These are phyloP conservation scores for Eucalyptus tenuipes DNA, from an alignment of 345 rosid species.

Conservation along the genomic window DNA sequence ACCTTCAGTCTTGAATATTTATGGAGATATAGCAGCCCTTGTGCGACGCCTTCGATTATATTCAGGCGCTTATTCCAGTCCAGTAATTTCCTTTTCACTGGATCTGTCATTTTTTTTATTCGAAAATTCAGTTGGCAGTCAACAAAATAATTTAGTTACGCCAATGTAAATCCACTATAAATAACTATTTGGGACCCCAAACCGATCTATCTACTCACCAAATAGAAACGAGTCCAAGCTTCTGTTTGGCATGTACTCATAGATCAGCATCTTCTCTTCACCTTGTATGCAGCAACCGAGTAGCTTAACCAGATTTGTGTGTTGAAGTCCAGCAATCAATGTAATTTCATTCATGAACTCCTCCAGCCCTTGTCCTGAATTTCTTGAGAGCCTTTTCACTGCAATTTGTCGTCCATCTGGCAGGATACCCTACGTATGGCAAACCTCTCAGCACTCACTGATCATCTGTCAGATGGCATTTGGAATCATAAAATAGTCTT, in stretches of 20 bases:
- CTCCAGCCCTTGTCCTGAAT: slow-evolving; percentile 28
- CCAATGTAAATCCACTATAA: neutral
- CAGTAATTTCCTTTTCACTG: neutral
- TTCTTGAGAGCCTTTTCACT: slow-evolving; percentile 27
- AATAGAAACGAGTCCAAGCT: slow-evolving; percentile 22
- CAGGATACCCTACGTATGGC: slow-evolving; percentile 5
- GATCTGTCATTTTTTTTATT: neutral
- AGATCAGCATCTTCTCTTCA: slow-evolving; percentile 35
- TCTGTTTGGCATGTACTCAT: slow-evolving; percentile 27
- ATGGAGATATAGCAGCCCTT: slow-evolving; percentile 31
- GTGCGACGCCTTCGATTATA: slow-evolving; percentile 25
- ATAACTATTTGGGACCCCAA: neutral
- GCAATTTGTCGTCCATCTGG: slow-evolving; percentile 26
- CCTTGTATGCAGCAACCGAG: slow-evolving; percentile 29
- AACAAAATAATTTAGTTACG: neutral
- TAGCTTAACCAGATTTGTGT: slow-evolving; percentile 26
- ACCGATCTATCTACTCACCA: slow-evolving; percentile 2
- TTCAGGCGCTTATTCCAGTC: slow-evolving; percentile 20
- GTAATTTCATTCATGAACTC: slow-evolving; percentile 40
- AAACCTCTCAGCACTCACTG: neutral
- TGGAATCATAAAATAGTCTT: neutral
- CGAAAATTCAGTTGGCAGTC: neutral
- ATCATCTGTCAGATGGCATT: no score
- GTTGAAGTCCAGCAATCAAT: slow-evolving; percentile 35
- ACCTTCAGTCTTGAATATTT: slow-evolving; percentile 33